phyloP scores from a whole-genome alignment of 441 rosid species.

The Corymbia citriodora region DNA sequence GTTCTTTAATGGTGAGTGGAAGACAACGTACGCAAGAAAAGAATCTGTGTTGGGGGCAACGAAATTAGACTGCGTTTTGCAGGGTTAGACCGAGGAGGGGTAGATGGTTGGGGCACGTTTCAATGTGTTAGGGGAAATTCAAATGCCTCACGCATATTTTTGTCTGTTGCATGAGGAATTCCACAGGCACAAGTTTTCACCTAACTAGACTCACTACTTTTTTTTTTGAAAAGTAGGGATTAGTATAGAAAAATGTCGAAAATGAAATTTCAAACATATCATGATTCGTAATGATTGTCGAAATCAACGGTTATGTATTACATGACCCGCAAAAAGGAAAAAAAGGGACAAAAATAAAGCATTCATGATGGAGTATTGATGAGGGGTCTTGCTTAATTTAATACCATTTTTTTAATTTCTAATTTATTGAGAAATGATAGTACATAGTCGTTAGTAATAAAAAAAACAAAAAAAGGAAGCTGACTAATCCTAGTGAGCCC shows the following conservation, averaged over 20 bases:
- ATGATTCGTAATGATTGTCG: background rate
- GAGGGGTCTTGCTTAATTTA: background rate
- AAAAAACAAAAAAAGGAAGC: background rate
- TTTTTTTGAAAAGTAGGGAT: background rate
- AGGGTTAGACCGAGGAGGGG: background rate
- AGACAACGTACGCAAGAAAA: background rate
- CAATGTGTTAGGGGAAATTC: background rate
- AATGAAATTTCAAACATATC: background rate
- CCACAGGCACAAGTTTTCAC: background rate
- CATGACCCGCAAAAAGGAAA: background rate
- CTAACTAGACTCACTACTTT: background rate
- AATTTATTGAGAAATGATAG: background rate
- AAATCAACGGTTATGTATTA: background rate
- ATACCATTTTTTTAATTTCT: background rate
- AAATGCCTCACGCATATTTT: background rate
- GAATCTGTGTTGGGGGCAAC: background rate
- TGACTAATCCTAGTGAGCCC: no score
- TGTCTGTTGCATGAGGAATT: background rate
- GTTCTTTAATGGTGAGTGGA: background rate
- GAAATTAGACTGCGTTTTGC: background rate
- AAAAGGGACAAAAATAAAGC: background rate
- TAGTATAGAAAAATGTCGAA: background rate
- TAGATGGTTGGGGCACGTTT: background rate
- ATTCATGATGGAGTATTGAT: background rate
- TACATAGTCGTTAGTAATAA: background rate